phyloP scores from a whole-genome alignment of 1,139 yeast genomes.

The Suhomyces bribrorum region DNA sequence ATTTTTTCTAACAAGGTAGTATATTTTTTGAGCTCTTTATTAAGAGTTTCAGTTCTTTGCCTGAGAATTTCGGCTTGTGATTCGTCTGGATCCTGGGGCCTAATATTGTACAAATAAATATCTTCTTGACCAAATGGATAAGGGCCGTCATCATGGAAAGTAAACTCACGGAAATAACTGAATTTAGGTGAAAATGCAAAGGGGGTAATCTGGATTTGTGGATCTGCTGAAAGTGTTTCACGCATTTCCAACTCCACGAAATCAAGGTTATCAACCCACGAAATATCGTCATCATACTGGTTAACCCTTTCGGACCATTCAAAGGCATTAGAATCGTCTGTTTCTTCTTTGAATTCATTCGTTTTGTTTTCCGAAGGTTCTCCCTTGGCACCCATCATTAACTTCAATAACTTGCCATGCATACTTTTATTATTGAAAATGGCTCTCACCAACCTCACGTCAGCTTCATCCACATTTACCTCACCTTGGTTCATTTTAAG shows the following conservation, averaged over 20 bases:
- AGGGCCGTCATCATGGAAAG: constrained; percentile 49
- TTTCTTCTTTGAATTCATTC: background rate
- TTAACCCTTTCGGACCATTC: constrained; percentile 29
- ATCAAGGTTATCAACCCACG: constrained; percentile 84
- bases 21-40: constrained; percentile 43
- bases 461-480: constrained; percentile 68
- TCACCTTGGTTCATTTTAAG: constrained; percentile 79
- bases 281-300: constrained; percentile 46
- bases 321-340: constrained; percentile 4
- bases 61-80: constrained; percentile 49
- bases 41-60: constrained; percentile 44
- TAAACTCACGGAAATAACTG: constrained; percentile 66
- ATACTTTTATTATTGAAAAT: constrained; percentile 59
- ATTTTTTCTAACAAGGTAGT: constrained; percentile 18
- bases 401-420: constrained; percentile 45
- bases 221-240: constrained; percentile 49
- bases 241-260: constrained; percentile 69
- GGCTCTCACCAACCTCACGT: constrained; percentile 71
- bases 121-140: constrained; percentile 70
- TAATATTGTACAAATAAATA: constrained; percentile 44
- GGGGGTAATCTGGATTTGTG: constrained; percentile 61
- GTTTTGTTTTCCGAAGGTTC: constrained; percentile 9
- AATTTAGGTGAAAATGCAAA: constrained; percentile 74
- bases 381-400: constrained; percentile 29
- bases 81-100: constrained; percentile 45